Percentiles rank a stretch among this genome's conserved stretches.
These are phyloP conservation scores for Picea sitchensis DNA, from an alignment of 75 land plant genomes.

Conservation along the genomic window DNA sequence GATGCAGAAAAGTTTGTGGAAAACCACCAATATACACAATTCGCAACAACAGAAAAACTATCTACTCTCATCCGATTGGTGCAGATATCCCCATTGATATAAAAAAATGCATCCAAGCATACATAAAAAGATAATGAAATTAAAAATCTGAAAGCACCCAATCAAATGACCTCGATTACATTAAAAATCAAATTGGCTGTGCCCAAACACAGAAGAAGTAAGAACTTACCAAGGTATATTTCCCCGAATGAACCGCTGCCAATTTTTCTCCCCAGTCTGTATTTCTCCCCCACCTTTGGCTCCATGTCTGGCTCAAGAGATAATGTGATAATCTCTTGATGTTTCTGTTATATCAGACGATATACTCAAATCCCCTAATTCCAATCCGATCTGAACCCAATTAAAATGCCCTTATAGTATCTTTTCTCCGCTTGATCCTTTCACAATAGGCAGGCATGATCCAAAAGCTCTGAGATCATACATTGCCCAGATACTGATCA, in stretches of 20 bases:
- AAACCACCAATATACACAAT: neutral
- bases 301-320: slow-evolving; percentile 7
- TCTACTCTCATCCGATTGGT: neutral
- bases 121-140: too few species aligned
- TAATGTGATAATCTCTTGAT: neutral
- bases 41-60: neutral
- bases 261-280: slow-evolving; percentile 32
- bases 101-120: neutral
- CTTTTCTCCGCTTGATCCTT: neutral
- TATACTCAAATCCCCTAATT: neutral
- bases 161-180: neutral
- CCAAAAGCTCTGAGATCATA: neutral
- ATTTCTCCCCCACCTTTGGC: slow-evolving; percentile 31
- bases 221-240: slow-evolving; percentile 26
- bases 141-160: too few species aligned
- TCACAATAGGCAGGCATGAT: neutral
- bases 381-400: slow-evolving; percentile 4
- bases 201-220: neutral
- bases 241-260: slow-evolving; percentile 41
- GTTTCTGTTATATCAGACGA: neutral
- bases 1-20: too few species aligned
- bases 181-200: neutral
- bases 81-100: neutral
- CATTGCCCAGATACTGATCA: neutral
- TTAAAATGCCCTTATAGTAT: neutral